Conservation (phyloP, 2,329 filamentous ascomycete genomes). For the Talaromyces piceae region DNA sequence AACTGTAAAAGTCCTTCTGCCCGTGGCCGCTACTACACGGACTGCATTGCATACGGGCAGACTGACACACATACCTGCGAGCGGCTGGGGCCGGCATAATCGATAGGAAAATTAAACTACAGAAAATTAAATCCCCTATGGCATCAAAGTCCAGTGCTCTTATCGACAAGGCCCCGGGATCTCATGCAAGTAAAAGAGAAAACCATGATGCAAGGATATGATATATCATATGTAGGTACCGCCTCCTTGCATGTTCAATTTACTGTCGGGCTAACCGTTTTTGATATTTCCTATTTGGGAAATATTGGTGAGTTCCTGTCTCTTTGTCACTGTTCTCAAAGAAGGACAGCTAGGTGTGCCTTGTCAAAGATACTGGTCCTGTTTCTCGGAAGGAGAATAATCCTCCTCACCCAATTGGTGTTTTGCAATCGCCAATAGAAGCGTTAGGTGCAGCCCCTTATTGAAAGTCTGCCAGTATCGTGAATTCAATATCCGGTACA, state of each 20-base stretch:
- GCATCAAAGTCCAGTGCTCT: neutral
- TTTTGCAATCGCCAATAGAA: too few relatives aligned
- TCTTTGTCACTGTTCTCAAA: neutral
- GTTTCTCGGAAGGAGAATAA: too few relatives aligned
- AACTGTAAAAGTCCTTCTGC: neutral
- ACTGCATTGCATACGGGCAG: neutral
- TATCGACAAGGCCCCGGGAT: neutral
- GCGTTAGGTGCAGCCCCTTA: too few relatives aligned
- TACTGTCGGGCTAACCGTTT: neutral
- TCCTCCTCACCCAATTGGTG: too few relatives aligned
- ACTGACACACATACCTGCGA: neutral
- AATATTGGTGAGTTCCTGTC: too few relatives aligned
- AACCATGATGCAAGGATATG: neutral
- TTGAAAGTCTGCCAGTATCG: too few relatives aligned
- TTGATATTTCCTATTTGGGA: neutral
- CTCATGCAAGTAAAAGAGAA: neutral
- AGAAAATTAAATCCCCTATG: too few relatives aligned
- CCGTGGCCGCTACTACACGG: neutral
- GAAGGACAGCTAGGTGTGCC: neutral
- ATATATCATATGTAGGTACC: neutral
- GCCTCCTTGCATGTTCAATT: neutral
- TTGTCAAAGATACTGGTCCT: neutral
- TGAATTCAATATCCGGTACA: too few relatives aligned
- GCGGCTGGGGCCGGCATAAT: neutral
- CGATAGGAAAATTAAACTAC: slow-evolving; percentile 1